Evolutionary conservation across 768 basidiomycete genomes (phyloP).

Genomic region (Phlebiopsis gigantea): DNA sequence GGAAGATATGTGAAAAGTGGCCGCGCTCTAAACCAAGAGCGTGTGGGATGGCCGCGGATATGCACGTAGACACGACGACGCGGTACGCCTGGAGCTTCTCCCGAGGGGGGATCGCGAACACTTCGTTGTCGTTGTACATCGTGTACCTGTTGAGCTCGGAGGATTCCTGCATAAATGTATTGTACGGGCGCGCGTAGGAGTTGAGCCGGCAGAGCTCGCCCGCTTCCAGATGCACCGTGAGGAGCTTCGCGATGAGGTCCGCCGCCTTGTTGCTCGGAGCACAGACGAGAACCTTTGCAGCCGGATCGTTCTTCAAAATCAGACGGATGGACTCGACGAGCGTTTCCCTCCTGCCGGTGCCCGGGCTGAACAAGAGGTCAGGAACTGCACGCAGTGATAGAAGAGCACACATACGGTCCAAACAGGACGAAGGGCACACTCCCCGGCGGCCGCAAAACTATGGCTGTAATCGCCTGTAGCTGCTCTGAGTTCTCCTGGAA

Average conservation of each 20-base stretch:
- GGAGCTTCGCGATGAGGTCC: slow-evolving; percentile 29
- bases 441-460: slow-evolving; percentile 38
- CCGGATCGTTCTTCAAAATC: slow-evolving; percentile 19
- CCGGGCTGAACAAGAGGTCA: slow-evolving; percentile 23
- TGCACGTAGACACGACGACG: slow-evolving; percentile 54
- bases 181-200: slow-evolving; percentile 23
- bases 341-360: slow-evolving; percentile 35
- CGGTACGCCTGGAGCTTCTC: slow-evolving; percentile 38
- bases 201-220: slow-evolving; percentile 48
- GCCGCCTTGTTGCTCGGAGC: slow-evolving; percentile 34
- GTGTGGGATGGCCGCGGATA: slow-evolving; percentile 45
- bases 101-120: slow-evolving; percentile 41
- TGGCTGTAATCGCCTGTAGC: slow-evolving; percentile 42
- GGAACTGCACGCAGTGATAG: neutral
- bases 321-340: slow-evolving; percentile 34
- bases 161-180: neutral
- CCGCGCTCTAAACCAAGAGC: slow-evolving; percentile 45
- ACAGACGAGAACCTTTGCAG: slow-evolving; percentile 27
- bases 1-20: slow-evolving; percentile 57
- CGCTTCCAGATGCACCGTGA: slow-evolving; percentile 14
- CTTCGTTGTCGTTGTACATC: slow-evolving; percentile 20
- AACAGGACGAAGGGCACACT: slow-evolving; percentile 54
- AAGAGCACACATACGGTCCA: slow-evolving; percentile 44
- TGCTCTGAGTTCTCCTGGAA: slow-evolving; percentile 44
- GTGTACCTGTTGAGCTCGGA: slow-evolving; percentile 27